Evolutionary conservation across 73 alveolate genomes (phyloP).

Genomic region (Paraurostyla sp.): DNA sequence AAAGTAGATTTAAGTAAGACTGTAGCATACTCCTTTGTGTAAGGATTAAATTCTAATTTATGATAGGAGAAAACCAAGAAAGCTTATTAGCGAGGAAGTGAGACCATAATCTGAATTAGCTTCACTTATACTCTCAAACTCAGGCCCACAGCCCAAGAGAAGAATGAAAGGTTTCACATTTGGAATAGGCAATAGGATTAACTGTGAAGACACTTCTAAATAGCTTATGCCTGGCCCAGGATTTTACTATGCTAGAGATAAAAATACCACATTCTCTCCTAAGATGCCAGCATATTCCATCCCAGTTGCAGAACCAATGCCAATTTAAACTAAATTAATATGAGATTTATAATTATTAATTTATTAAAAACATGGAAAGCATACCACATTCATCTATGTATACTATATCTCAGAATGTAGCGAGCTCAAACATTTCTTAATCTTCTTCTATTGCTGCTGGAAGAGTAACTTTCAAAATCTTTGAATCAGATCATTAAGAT

Average conservation of each 20-base stretch:
- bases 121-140: slow-evolving; percentile 9
- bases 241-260: not conserved
- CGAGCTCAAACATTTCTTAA: too few species aligned
- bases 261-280: not conserved
- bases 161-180: slow-evolving; percentile 43
- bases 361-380: too few species aligned
- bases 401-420: too few species aligned
- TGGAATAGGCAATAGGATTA: slow-evolving; percentile 32
- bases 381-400: too few species aligned
- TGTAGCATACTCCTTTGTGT: slow-evolving; percentile 29
- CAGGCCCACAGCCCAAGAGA: slow-evolving; percentile 12
- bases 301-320: not conserved
- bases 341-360: too few species aligned
- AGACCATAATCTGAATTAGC: slow-evolving; percentile 24
- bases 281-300: not conserved
- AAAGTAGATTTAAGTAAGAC: not conserved
- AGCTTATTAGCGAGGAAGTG: slow-evolving; percentile 28
- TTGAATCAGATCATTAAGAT: too few species aligned
- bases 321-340: not conserved
- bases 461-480: too few species aligned
- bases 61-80: slow-evolving; percentile 33
- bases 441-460: too few species aligned
- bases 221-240: slow-evolving; percentile 20
- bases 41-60: not conserved
- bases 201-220: not conserved